These are phyloP conservation scores for Friedmanniomyces simplex DNA, from an alignment of 495 filamentous ascomycete genomes.

Conservation along the genomic window DNA sequence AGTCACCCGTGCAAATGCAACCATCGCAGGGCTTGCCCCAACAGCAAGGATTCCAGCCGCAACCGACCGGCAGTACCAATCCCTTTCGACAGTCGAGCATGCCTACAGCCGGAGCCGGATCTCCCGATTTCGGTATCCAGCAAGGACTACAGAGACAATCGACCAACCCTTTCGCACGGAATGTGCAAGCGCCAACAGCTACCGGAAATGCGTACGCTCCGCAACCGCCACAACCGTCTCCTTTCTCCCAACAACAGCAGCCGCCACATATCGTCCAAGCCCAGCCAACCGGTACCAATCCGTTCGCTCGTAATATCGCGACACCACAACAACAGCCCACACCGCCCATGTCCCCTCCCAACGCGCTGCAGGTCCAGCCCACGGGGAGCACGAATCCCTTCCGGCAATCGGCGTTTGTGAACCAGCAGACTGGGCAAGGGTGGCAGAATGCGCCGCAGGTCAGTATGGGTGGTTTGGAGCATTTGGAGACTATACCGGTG, in stretches of 20 bases:
- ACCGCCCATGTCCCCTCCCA: slow-evolving; percentile 8
- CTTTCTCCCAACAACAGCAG: slow-evolving; percentile 14
- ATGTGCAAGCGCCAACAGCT: slow-evolving; percentile 39
- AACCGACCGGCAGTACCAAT: slow-evolving; percentile 26
- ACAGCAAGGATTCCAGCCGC: slow-evolving; percentile 20
- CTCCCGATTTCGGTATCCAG: neutral
- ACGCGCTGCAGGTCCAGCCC: slow-evolving; percentile 42
- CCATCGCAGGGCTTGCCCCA: neutral
- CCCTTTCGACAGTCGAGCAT: slow-evolving; percentile 30
- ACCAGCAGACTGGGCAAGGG: slow-evolving; percentile 72
- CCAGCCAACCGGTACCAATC: slow-evolving; percentile 63
- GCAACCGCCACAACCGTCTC: slow-evolving; percentile 23
- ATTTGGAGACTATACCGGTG: slow-evolving; percentile 66
- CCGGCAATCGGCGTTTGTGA: slow-evolving; percentile 76
- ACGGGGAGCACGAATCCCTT: slow-evolving; percentile 95
- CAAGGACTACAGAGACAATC: slow-evolving; percentile 39
- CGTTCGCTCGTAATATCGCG: slow-evolving; percentile 55
- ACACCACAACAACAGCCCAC: slow-evolving; percentile 34
- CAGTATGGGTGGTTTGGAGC: slow-evolving; percentile 79
- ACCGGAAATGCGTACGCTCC: slow-evolving; percentile 4
- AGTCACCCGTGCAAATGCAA: slow-evolving; percentile 10
- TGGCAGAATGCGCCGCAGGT: slow-evolving; percentile 73
- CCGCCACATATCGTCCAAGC: slow-evolving; percentile 35
- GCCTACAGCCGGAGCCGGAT: slow-evolving; percentile 4
- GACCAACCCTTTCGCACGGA: slow-evolving; percentile 84